Base-by-base conservation (phyloP, 805 yeast species). In the Saccharomycopsis fibuligera region DNA sequence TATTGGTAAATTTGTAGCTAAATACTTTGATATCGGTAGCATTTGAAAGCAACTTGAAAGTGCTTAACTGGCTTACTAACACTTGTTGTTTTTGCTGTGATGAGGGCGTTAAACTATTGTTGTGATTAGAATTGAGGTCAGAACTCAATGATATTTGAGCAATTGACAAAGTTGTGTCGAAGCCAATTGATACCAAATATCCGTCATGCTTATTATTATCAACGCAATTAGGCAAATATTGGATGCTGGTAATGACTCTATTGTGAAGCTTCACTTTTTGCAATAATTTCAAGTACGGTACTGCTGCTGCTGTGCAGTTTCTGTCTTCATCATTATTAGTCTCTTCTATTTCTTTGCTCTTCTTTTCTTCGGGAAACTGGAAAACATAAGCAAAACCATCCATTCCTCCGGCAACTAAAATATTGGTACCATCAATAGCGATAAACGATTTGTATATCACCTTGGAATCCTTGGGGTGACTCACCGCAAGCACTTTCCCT, bases 101-200 rank as follows among this genome's bases (percentile, higher is more conserved):
- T n/a, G n/a, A n/a, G n/a, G n/a, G n/a, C n/a, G n/a, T n/a, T 1
- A 60, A 39, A 22, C 53, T 39, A 29, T 17, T 30, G 5, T 29
- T 38, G 8, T 23, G 23, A 4, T 14, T 14, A n/a, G 14, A n/a
- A 4, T 24, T 24, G 14, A 23, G 5, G 21, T 23, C 27, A 14
- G 30, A 31, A 23, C 45, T 21, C 4, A 41, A 12, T 16, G 19
- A 14, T 33, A 57, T 46, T 2, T 45, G 35, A 1, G 53, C 56
- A 33, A 73, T 59, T 42, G 65, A 69, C 2, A 81, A 47, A 21
- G 58, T 59, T 45, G 68, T 63, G 61, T 83, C 90, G 74, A 82
- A 74, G 2, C 89, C 87, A 53, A 78, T 65, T 1, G 85, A 73
- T 9, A 74, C 67, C 19, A 82, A 55, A 54, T 68, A 72, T 17